A percentile compares a stretch with the other conserved stretches of the same genome.
These are phyloP conservation scores for Neoascochyta sp. DNA, from an alignment of 2,329 filamentous ascomycete genomes.

Conservation along the genomic window DNA sequence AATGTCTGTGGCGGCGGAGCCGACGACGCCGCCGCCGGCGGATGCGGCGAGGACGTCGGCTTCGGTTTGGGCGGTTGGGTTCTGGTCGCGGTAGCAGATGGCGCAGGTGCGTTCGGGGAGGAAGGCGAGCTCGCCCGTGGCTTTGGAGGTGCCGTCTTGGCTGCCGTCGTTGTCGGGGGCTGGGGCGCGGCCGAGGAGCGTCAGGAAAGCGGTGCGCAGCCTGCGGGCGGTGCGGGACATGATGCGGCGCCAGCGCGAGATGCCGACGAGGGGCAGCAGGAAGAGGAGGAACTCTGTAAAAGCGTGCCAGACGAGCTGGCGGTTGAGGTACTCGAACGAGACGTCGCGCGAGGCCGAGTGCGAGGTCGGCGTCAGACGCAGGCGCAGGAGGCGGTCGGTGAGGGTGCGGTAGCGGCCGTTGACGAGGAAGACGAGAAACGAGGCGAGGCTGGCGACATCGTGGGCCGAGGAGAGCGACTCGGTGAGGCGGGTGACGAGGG, in stretches of 20 bases:
- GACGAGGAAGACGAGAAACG: conserved; percentile 85
- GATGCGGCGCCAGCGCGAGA: conserved; percentile 89
- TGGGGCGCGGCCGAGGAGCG: conserved; percentile 43
- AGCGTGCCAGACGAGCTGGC: conserved; percentile 98
- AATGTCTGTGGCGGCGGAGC: conserved; percentile 85
- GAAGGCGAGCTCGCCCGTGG: conserved; percentile 73
- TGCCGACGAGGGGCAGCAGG: conserved; percentile 91
- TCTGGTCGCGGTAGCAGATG: conserved; percentile 95
- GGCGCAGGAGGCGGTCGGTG: conserved; percentile 75
- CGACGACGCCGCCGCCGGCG: conserved; percentile 72
- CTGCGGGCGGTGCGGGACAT: conserved; percentile 82
- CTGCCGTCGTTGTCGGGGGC: conserved; percentile 45
- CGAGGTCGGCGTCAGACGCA: conserved; percentile 80
- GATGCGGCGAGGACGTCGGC: conserved; percentile 60
- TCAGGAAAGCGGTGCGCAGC: conserved; percentile 57
- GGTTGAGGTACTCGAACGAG: conserved; percentile 95
- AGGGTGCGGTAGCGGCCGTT: conserved; percentile 90
- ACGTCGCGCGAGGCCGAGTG: conserved; percentile 84
- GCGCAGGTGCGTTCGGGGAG: conserved; percentile 91
- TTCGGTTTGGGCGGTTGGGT: conserved; percentile 58
- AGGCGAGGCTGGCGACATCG: conserved; percentile 74
- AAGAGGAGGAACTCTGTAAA: conserved; percentile 99
- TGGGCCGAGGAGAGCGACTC: conserved; percentile 68
- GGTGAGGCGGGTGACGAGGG: conserved; percentile 64
- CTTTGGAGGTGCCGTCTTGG: conserved; percentile 43